phyloP scores from a whole-genome alignment of 805 yeast genomes.

The Spathaspora sp. region DNA sequence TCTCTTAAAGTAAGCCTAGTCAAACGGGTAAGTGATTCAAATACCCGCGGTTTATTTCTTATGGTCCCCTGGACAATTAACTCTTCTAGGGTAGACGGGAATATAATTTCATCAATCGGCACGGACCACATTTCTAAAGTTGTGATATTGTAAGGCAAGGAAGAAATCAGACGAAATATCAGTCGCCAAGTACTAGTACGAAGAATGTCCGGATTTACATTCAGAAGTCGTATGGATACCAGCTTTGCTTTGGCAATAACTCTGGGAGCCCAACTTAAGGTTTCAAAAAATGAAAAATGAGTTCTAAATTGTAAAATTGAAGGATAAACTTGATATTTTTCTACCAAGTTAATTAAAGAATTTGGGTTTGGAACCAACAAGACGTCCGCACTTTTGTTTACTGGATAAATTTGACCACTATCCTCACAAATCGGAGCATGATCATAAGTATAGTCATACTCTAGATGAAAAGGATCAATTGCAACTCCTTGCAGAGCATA shows the following conservation, averaged over 20 bases:
- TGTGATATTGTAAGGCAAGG: not conserved
- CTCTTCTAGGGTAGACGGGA: not conserved
- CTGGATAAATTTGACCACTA: not conserved
- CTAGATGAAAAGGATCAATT: slow-evolving; percentile 1
- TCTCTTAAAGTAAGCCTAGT: not conserved
- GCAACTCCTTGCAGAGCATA: too few species aligned
- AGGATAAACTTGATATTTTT: not conserved
- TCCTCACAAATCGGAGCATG: not conserved
- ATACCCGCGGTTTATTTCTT: not conserved
- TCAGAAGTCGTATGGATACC: not conserved
- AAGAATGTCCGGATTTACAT: not conserved
- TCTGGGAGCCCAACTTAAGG: not conserved
- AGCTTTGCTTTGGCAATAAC: not conserved
- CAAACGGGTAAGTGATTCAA: not conserved
- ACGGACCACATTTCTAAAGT: slow-evolving; percentile 1
- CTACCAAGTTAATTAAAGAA: not conserved
- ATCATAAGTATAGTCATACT: not conserved
- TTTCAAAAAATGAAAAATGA: not conserved
- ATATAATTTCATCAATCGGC: not conserved
- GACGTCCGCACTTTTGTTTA: too few species aligned
- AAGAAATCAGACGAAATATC: not conserved
- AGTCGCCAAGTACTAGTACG: not conserved
- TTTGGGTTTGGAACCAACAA: not conserved
- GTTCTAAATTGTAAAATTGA: not conserved
- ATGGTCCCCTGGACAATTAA: slow-evolving; percentile 1